phyloP scores from a whole-genome alignment of 176 grass and related monocot species.

The Dendrocalamus sinicus region DNA sequence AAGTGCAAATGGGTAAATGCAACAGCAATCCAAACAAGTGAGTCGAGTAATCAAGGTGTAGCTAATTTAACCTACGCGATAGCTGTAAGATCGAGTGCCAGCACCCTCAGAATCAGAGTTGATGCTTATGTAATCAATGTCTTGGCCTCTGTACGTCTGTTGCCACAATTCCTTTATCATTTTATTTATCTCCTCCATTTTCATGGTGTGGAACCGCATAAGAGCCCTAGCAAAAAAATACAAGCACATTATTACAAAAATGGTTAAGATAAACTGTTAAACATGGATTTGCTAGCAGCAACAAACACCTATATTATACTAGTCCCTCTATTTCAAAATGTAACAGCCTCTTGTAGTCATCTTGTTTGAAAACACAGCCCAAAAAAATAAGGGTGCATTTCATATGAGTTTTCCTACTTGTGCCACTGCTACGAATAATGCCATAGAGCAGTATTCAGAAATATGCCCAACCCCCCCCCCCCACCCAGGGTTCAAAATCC shows the following conservation, averaged over 20 bases:
- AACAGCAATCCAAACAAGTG: conserved; percentile 18
- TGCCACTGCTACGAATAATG: neutral
- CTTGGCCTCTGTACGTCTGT: conserved; percentile 95
- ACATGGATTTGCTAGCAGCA: neutral
- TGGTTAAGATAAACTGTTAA: neutral
- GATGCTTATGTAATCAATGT: conserved; percentile 97
- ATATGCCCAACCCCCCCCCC: too few species aligned
- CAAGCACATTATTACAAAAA: conserved; percentile 6
- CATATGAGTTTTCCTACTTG: neutral
- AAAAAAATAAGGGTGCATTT: neutral
- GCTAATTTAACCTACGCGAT: conserved; percentile 71
- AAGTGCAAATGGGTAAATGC: conserved; percentile 14
- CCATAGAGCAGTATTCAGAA: neutral
- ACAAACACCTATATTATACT: neutral
- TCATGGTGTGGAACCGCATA: conserved; percentile 96
- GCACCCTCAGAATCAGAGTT: conserved; percentile 88
- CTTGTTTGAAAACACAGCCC: neutral
- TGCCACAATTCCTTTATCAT: conserved; percentile 99
- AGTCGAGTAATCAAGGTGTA: conserved; percentile 7
- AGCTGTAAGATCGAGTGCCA: conserved; percentile 95
- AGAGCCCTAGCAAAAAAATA: conserved; percentile 71
- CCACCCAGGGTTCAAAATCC: too few species aligned
- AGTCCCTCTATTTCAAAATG: neutral
- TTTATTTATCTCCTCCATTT: conserved; percentile 99
- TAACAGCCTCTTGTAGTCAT: neutral